Base-by-base conservation (phyloP, 1,139 yeast species). In the Yarrowia galli region DNA sequence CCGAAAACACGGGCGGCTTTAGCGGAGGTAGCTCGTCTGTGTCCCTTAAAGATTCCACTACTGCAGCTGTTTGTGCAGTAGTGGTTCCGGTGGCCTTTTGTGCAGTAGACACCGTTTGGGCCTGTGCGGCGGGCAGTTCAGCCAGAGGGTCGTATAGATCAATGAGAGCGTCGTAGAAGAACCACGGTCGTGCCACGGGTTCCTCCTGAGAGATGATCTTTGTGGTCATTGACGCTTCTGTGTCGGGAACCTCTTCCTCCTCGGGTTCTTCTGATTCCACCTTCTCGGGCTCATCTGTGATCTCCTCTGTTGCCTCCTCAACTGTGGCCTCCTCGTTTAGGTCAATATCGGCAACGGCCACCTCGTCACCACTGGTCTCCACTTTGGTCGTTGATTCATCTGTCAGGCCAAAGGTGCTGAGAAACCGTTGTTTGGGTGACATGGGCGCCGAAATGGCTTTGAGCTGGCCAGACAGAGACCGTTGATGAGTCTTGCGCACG, bases 101-200 rank as follows among this genome's bases (percentile, higher is more conserved):
- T 9, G 69, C 58, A n/a, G 20, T 42, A 15, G 61, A 63, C 61
- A 70, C 69, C 13, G 73, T 69, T 7, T 71, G 70, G 0, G 70
- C 58, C n/a, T 72, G 72, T 23, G 74, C 72, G 25, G 71, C 68
- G 3, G 79, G 78, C 65, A 77, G 71, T n/a, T 80, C 77, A 9
- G 79, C 78, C 20, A 72, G 69, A 3, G 80, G 80, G 69, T 79
- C 81, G 69, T 79, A 81, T 49, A 79, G 71, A 38, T 77, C 76
- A 25, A 78, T 73, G 7, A 74, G 74, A 2, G 79, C 74, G 69
- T 79, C 78, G 70, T 79, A 80, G 69, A 79, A 79, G 69, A 71
- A 79, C 81, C 81, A 79, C 18, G 74, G 74, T 16, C 42, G 49
- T 1, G 18, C 32, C 1, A 3, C 0, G 6, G 64, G 64, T 10